Evolutionary conservation across 2,329 filamentous ascomycete genomes (phyloP).

Genomic region (Ascochyta viciae-villosae): DNA sequence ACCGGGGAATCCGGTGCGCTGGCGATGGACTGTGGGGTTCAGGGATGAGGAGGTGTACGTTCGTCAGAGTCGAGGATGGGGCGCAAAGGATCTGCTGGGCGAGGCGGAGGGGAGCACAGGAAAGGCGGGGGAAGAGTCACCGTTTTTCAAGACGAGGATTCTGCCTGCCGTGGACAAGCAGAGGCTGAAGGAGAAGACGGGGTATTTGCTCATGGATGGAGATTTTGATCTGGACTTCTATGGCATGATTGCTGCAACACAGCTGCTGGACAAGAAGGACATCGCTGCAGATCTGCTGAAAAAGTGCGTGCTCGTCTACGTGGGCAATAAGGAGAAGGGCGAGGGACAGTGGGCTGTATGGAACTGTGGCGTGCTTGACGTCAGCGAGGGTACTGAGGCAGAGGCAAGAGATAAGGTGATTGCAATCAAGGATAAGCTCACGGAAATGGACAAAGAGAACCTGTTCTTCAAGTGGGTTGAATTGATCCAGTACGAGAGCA

Average conservation of each 20-base stretch:
- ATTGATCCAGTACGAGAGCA: constrained; percentile 86
- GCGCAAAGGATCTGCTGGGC: constrained; percentile 62
- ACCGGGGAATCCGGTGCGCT: constrained; percentile 70
- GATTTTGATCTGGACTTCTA: constrained; percentile 90
- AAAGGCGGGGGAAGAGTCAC: constrained; percentile 60
- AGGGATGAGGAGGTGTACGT: constrained; percentile 81
- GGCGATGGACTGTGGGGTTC: constrained; percentile 80
- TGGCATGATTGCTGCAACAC: constrained; percentile 77
- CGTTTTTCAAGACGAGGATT: constrained; percentile 67
- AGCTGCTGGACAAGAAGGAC: constrained; percentile 69
- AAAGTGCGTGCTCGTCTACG: constrained; percentile 63
- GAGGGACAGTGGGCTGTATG: constrained; percentile 75
- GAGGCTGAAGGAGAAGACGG: constrained; percentile 78
- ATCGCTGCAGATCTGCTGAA: constrained; percentile 71
- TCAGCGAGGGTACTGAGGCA: constrained; percentile 59
- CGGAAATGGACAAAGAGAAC: constrained; percentile 80
- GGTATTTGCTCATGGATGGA: constrained; percentile 83
- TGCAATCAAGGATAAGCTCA: constrained; percentile 78
- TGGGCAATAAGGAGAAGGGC: constrained; percentile 32
- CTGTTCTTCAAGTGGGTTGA: constrained; percentile 94
- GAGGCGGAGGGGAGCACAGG: constrained; percentile 51
- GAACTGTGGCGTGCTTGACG: constrained; percentile 62
- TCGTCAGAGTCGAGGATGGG: constrained; percentile 78
- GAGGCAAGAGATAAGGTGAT: constrained; percentile 76
- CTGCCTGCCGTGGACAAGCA: constrained; percentile 72